Percentiles rank a stretch among this genome's conserved stretches.
Conservation (phyloP, 192 early-diverging fungal species). For the Backusella psychrophila region DNA sequence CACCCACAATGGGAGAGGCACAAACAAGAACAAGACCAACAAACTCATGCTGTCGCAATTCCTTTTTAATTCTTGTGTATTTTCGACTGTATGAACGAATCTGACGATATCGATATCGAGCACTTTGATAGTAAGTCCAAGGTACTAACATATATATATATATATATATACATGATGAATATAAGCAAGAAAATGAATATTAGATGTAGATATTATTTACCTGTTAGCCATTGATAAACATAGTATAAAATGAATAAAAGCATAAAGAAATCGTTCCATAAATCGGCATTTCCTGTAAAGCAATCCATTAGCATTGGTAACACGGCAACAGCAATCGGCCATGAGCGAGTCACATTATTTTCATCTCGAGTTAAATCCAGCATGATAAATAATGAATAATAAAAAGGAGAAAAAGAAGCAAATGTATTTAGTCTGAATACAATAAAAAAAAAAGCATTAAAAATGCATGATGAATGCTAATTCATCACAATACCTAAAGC, state of each 20-base stretch:
- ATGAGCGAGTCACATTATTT: conserved; percentile 24
- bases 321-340: conserved; percentile 59
- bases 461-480: not conserved
- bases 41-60: conserved; percentile 52
- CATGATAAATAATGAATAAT: not conserved
- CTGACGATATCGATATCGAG: conserved; percentile 39
- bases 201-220: conserved; percentile 25
- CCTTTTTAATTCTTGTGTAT: conserved; percentile 31
- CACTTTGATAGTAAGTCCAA: conserved; percentile 59
- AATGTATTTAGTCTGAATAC: not conserved
- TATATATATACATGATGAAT: not conserved
- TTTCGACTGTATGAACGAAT: not conserved
- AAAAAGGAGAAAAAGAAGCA: not conserved
- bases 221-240: conserved; percentile 60
- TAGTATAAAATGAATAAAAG: conserved; percentile 54
- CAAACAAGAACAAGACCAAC: conserved; percentile 44
- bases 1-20: conserved; percentile 50
- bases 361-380: not conserved
- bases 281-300: conserved; percentile 53
- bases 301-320: conserved; percentile 51
- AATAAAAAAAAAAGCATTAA: not conserved
- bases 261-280: conserved; percentile 58
- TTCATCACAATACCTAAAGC: not conserved
- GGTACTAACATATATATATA: conserved; percentile 39
- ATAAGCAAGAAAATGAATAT: too few relatives aligned